A percentile compares a stretch with the other conserved stretches of the same genome.
Evolutionary conservation across 208 protist species (phyloP).

Genomic region (Trypanosoma mega): DNA sequence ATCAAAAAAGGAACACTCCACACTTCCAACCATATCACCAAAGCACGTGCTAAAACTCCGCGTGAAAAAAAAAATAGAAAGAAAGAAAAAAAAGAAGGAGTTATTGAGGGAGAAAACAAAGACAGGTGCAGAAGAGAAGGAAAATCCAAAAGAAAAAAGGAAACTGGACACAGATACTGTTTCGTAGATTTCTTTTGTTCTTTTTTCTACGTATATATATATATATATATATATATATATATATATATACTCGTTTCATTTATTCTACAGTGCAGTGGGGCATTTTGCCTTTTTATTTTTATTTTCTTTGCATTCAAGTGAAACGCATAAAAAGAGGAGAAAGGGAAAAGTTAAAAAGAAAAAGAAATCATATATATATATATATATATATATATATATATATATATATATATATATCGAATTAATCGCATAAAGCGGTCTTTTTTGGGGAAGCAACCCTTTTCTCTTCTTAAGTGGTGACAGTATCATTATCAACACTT

Average conservation of each 20-base stretch:
- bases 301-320: neutral
- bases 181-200: neutral
- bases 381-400: neutral
- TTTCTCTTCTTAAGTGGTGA: too few relatives aligned
- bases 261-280: too few relatives aligned
- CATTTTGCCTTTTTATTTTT: neutral
- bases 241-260: too few relatives aligned
- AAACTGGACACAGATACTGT: neutral
- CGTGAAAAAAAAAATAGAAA: slow-evolving; percentile 16
- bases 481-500: too few relatives aligned
- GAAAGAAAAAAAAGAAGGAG: slow-evolving; percentile 2
- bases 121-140: too few relatives aligned
- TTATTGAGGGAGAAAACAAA: too few relatives aligned
- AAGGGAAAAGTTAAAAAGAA: neutral
- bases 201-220: neutral
- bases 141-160: slow-evolving; percentile 7
- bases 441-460: too few relatives aligned
- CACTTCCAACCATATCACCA: too few relatives aligned
- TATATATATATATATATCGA: too few relatives aligned
- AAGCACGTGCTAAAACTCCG: too few relatives aligned
- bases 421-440: too few relatives aligned
- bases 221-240: slow-evolving; percentile 5
- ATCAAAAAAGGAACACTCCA: too few relatives aligned
- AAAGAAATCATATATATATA: neutral
- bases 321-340: neutral